Evolutionary conservation across 2,329 filamentous ascomycete genomes (phyloP).

Genomic region (Cytospora mali): DNA sequence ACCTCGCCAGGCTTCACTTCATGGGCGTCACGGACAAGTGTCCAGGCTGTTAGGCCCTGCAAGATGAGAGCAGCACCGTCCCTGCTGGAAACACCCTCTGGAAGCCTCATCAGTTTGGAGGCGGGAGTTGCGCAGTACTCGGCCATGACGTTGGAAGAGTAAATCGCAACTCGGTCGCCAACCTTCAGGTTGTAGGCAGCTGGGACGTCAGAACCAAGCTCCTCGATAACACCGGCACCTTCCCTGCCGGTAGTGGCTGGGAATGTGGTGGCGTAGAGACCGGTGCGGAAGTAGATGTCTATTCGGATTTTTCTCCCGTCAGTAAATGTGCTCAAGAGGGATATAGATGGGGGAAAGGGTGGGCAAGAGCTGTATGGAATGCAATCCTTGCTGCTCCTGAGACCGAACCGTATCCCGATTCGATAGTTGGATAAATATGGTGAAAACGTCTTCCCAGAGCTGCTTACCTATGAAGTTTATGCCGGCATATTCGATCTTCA

Average conservation of each 20-base stretch:
- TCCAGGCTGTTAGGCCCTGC: conserved; percentile 82
- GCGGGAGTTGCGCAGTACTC: conserved; percentile 59
- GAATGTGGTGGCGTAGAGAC: conserved; percentile 71
- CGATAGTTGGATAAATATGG: neutral
- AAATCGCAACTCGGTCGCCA: conserved; percentile 70
- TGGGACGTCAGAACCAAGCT: conserved; percentile 62
- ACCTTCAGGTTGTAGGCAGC: conserved; percentile 57
- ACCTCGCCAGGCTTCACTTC: conserved; percentile 39
- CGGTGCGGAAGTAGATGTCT: conserved; percentile 75
- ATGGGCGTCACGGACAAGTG: conserved; percentile 71
- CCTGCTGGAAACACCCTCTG: conserved; percentile 61
- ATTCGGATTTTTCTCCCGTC: conserved; percentile 19
- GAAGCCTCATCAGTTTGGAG: conserved; percentile 62
- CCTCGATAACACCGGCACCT: conserved; percentile 59
- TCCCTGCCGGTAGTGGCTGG: conserved; percentile 81
- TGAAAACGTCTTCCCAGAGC: neutral
- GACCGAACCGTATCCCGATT: neutral
- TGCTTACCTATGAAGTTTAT: neutral
- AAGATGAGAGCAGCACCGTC: conserved; percentile 70
- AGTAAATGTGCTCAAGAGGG: neutral
- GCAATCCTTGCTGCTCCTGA: neutral
- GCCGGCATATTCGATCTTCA: conserved; percentile 28
- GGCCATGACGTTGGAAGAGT: conserved; percentile 59
- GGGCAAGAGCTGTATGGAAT: no score
- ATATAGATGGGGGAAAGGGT: no score